Evolutionary conservation across 2,329 filamentous ascomycete genomes (phyloP), one percentile per base, ranked within the genome.

Genomic region (Botrytis byssoidea): DNA sequence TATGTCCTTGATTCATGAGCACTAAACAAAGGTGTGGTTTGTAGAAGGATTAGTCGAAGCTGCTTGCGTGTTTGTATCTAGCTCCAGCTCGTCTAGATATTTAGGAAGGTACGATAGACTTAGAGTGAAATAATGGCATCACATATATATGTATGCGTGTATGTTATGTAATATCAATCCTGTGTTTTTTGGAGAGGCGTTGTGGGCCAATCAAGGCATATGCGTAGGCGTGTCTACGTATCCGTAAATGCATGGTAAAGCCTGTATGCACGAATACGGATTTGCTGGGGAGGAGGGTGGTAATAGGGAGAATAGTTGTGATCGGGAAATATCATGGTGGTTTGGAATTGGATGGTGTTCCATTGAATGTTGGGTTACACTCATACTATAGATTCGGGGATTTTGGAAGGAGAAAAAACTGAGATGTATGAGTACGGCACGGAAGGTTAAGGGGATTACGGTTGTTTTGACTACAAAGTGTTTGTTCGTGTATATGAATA

Each of bases 151-250:
- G 10, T 22, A 60, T 60, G 20, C 32, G 20, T 35, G 29, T 22
- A 37, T 60, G 57, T 10, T 60, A 60, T 22, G 59, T 37, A 61
- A 37, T 37, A 37, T 35, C 3, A 12, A 59, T 35, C 55, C 16
- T 18, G 10, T 59, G 29, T 0, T 12, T 10, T 59, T 29, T 59
- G 29, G 5, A 32, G n/a, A 4, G 5, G 35, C 8, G 10, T 25
- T 25, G 35, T 37, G 5, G 22, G 2, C 59, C 59, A 40, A 61
- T 40, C 10, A 61, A 35, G 16, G 32, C 20, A 7, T 3, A 37
- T 9, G 1, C 5, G 32, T 20, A 61, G 9, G 0, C 4, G 3
- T 12, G 10, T 25, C 32, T 61, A 7, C 1, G 20, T 3, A 37
- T 3, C 20, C 14, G 40, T 12, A 42, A 42, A 42, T 3, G 22